Evolutionary conservation across 345 rosid species (phyloP), one percentile per base, ranked within the genome.

Genomic region (Bruguiera parviflora): DNA sequence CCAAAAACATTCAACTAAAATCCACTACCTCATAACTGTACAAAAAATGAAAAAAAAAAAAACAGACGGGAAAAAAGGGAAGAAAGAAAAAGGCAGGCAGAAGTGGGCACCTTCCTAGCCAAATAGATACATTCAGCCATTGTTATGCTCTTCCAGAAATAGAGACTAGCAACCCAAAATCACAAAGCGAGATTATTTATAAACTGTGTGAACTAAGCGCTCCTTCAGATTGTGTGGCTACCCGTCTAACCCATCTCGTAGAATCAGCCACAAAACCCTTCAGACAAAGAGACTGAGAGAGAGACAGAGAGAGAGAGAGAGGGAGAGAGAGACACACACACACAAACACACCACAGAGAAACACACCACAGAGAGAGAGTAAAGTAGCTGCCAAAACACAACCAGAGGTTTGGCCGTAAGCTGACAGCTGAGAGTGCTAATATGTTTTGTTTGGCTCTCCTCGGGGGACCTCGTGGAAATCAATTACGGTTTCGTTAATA

Each of bases 121-220:
- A 87, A 64, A 75, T 63, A 87, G 70, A 89, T 77, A 72, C 74
- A 87, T 67, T 85, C 92, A 15, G 91, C 92, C 97, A 91, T 91
- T 77, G 81, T 60, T 65, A 74, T 53, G 35, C 37, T 68, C 28
- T 66, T 75, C 73, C 76, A 73, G 84, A 58, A 78, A 76, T 74
- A 16, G 8, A 22, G 24, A 52, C 19, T 21, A 20, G 21, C 27
- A 39, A 24, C 29, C 22, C 4, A n/a, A 51, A 63, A 13, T 25
- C 28, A 52, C 35, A 0, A 5, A 61, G 49, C 31, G 6, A n/a
- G 8, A 43, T 43, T 43, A 43, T 24, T 24, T 27, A 56, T 27
- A 24, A 0, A 56, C 29, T 8, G 28, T 27, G 15, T 8, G 24
- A 6, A 20, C 39, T 6, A 20, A 63, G 15, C n/a, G 16, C 22